Evolutionary conservation across 176 grass and related monocot genomes (phyloP), one percentile per base, ranked within the genome.

Genomic region (Oryza glumipatula): DNA sequence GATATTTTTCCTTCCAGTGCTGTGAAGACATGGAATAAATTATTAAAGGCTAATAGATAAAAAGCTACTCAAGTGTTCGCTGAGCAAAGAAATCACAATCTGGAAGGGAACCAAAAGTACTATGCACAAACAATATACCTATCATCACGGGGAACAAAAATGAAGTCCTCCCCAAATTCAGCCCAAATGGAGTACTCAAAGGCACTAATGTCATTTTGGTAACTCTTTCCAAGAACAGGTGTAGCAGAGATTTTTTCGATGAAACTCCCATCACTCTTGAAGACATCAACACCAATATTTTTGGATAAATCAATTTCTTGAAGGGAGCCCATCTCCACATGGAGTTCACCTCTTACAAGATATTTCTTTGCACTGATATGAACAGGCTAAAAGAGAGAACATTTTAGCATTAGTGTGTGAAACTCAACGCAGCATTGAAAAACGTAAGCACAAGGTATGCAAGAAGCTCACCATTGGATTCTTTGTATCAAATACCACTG

Each of bases 131-230:
- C 36, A 72, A 77, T 14, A 68, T 94, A 95, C 96, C 96, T 92
- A 67, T 84, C 81, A 91, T 97, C 96, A 85, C 66, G 77, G 70
- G 96, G 91, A 46, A 70, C 71, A 85, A 99, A 99, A 74, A 91
- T 88, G 65, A 99, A 89, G 36, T 92, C 83, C 73, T 92, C 91
- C 70, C 96, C 93, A 68, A 99, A 87, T 44, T 91, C 81, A 76
- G 96, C 84, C 96, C 93, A 96, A 79, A 90, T 86, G 47, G 93
- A 99, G 74, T 96, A 96, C 70, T 92, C 87, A 99, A 91, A 98
- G 38, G 82, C 84, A 65, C 82, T 64, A 49, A 85, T 66, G 30
- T 24, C 74, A 83, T 82, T 89, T 89, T 85, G 67, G 72, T 84
- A 52, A 52, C 61, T 89, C 23, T 86, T 91, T 87, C 86, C 85